Evolutionary conservation across 2,329 filamentous ascomycete species (phyloP), one percentile per base, ranked within the genome.

Genomic region (Aspergillus ochraceus): DNA sequence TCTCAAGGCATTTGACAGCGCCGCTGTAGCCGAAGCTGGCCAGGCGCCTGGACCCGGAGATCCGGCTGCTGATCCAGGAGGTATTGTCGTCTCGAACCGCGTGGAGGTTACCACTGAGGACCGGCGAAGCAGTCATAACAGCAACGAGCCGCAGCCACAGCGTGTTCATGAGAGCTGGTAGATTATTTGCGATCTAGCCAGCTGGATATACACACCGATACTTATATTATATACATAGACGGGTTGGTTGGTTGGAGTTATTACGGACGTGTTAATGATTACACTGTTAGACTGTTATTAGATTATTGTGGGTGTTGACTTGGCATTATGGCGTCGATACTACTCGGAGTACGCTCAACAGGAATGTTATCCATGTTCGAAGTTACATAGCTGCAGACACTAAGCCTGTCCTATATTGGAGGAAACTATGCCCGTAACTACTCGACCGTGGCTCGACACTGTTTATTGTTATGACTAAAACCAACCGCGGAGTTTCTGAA

Each of bases 21-120:
- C 36, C 36, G 14, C 36, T 4, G 17, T 8, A 6, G 36, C 36
- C 14, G 36, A 42, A 6, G 36, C 36, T 42, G 36, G 36, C 14
- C 36, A 42, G 4, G 36, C 36, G 36, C 6, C 6, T n/a, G 36
- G 36, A n/a, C 14, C 62, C 36, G 65, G 6, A 4, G 9, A 60
- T 20, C 58, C 64, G 17, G 60, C 57, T 20, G 46, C 60, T 36
- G 62, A 51, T 10, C 60, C 59, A 19, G 29, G 32, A 14, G 72
- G 72, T 2, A 81, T 80, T 32, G 60, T 79, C 22, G 75, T 81
- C n/a, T 79, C 74, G 0, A 80, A 76, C 52, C 70, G 79, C 49
- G 68, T 81, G 19, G 73, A 78, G 52, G 65, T 80, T 45, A 71
- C 70, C 60, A 60, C 64, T 54, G 66, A 69, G 60, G 47, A 55